Percentiles rank a stretch among this genome's conserved stretches.
phyloP scores from a whole-genome alignment of 495 filamentous ascomycete genomes.

The Filosporella fistucella region DNA sequence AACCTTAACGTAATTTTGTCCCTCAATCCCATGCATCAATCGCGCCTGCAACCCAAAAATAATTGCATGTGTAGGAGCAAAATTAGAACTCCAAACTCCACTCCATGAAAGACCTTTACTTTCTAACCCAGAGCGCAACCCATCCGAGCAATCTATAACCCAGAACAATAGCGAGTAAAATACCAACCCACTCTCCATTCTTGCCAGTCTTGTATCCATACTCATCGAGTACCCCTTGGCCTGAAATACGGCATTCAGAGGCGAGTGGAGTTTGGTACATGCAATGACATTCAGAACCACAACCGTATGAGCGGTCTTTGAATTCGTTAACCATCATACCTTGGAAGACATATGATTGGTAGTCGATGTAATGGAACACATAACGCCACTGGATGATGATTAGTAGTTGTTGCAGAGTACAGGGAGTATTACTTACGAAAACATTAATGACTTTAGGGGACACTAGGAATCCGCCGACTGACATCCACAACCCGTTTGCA shows the following conservation, averaged over 20 bases:
- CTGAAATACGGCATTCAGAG: slow-evolving; percentile 60
- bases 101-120: no score
- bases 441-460: slow-evolving; percentile 60
- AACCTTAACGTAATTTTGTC: no score
- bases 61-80: no score
- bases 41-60: no score
- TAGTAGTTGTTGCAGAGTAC: no score
- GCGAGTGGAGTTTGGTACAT: slow-evolving; percentile 63
- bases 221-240: slow-evolving; percentile 57
- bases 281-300: slow-evolving; percentile 54
- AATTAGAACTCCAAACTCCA: no score
- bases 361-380: slow-evolving; percentile 81
- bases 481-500: slow-evolving; percentile 85
- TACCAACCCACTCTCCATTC: slow-evolving; percentile 68
- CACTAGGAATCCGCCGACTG: slow-evolving; percentile 68
- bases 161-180: slow-evolving; percentile 66
- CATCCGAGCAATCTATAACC: slow-evolving; percentile 62
- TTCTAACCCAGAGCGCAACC: slow-evolving; percentile 22
- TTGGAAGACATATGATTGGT: slow-evolving; percentile 67
- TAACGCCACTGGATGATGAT: no score
- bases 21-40: no score
- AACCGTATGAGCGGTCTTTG: slow-evolving; percentile 52
- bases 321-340: slow-evolving; percentile 93
- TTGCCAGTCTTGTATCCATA: slow-evolving; percentile 63
- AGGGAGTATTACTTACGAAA: no score